Percentiles rank a stretch among this genome's conserved stretches.
Evolutionary conservation across 768 basidiomycete genomes (phyloP).

Genomic region (Leucosporidium yakuticum): DNA sequence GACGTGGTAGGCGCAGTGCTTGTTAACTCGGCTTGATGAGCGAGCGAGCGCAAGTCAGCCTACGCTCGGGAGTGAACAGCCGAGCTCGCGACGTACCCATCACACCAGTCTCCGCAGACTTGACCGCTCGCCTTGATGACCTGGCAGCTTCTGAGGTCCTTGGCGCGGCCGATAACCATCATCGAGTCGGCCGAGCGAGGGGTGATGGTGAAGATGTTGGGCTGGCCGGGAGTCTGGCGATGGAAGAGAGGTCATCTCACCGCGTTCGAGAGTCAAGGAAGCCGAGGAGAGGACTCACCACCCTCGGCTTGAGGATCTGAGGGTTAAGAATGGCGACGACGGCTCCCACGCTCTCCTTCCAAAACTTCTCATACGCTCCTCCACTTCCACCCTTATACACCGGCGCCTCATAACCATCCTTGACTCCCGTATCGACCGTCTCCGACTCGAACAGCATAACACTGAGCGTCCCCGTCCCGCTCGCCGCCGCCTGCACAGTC

Average conservation of each 20-base stretch:
- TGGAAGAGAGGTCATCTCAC: conserved; percentile 45
- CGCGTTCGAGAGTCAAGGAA: not conserved
- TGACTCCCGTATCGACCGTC: conserved; percentile 48
- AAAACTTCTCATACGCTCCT: conserved; percentile 83
- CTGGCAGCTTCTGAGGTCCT: conserved; percentile 78
- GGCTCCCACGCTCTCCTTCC: conserved; percentile 78
- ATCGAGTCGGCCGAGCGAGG: conserved; percentile 75
- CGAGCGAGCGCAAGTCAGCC: no score
- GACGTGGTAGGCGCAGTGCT: conserved; percentile 88
- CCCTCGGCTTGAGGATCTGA: conserved; percentile 58
- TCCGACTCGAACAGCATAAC: conserved; percentile 87
- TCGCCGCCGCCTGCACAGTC: conserved; percentile 54
- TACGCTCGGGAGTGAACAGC: not conserved
- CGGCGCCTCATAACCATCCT: conserved; percentile 51
- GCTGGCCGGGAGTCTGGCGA: conserved; percentile 61
- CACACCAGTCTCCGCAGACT: conserved; percentile 79
- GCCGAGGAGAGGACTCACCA: not conserved
- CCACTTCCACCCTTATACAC: conserved; percentile 80
- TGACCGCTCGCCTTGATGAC: conserved; percentile 66
- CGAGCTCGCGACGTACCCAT: conserved; percentile 46
- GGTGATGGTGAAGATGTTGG: conserved; percentile 76
- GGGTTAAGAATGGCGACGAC: conserved; percentile 88
- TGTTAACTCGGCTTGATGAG: conserved; percentile 58
- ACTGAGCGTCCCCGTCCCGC: conserved; percentile 77
- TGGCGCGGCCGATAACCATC: conserved; percentile 74